Percentiles rank a stretch among this genome's conserved stretches.
phyloP scores from a whole-genome alignment of 192 early-diverging fungal genomes.

The Coemansia sp. region DNA sequence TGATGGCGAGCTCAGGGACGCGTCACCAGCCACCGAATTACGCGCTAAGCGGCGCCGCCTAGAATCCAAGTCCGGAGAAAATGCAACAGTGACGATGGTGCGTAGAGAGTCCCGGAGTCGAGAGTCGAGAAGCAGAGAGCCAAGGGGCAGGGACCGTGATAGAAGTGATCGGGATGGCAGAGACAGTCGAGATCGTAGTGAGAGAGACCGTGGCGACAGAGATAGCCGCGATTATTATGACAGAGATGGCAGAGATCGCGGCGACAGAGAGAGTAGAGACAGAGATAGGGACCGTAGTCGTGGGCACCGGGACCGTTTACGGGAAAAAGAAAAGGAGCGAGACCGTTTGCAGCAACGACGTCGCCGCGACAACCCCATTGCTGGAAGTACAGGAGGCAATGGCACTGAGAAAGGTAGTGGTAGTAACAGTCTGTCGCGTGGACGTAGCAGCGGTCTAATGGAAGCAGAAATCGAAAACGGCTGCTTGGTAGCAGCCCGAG shows the following conservation, averaged over 20 bases:
- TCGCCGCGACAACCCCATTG: constrained; percentile 6
- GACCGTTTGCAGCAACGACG: constrained; percentile 9
- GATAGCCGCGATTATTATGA: constrained; percentile 7
- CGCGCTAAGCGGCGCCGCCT: constrained; percentile 21
- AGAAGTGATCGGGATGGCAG: background rate
- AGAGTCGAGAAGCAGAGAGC: constrained; percentile 6
- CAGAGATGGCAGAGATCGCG: background rate
- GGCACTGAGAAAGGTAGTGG: background rate
- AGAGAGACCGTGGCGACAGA: constrained; percentile 13
- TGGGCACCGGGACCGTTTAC: background rate
- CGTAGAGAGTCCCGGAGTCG: constrained; percentile 23
- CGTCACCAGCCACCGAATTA: background rate
- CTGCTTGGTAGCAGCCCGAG: constrained; percentile 44
- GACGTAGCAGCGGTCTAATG: constrained; percentile 10
- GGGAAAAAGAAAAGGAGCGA: constrained; percentile 13
- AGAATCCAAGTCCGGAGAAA: constrained; percentile 7
- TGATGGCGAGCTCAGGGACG: constrained; percentile 8
- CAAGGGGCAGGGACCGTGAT: constrained; percentile 7
- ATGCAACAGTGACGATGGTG: background rate
- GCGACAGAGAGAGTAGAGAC: constrained; percentile 16
- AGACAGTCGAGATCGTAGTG: constrained; percentile 7
- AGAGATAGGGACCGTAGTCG: constrained; percentile 17
- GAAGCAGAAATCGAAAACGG: constrained; percentile 24
- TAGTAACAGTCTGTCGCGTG: constrained; percentile 3
- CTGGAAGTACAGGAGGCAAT: background rate